phyloP scores from a whole-genome alignment of 306 rosid genomes.

The Quercus engelmannii region DNA sequence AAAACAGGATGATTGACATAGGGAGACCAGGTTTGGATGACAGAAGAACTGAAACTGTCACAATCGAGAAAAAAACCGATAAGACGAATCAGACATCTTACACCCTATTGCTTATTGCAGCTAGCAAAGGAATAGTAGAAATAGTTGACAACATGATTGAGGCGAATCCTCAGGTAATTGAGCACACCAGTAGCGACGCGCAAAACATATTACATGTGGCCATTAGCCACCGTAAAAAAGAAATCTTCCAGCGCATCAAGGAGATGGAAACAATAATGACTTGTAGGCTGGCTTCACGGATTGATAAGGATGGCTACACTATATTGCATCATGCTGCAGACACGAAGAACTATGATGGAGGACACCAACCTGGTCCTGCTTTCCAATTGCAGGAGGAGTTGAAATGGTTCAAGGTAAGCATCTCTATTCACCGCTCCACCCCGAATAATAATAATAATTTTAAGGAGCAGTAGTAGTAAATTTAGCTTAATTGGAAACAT shows the following conservation, averaged over 20 bases:
- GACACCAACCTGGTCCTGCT: not conserved
- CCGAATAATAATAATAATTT: too few species aligned
- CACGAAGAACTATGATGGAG: not conserved
- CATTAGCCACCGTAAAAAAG: slow-evolving; percentile 15
- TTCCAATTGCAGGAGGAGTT: not conserved
- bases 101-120: slow-evolving; percentile 47
- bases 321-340: slow-evolving; percentile 10
- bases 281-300: not conserved
- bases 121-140: slow-evolving; percentile 36
- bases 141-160: slow-evolving; percentile 33
- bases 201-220: slow-evolving; percentile 19
- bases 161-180: slow-evolving; percentile 11
- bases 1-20: not conserved
- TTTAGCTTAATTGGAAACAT: too few species aligned
- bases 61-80: too few species aligned
- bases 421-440: not conserved
- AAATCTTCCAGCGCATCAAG: slow-evolving; percentile 1
- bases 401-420: not conserved
- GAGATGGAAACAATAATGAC: not conserved
- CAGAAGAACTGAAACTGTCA: too few species aligned
- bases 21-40: not conserved
- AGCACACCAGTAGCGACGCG: not conserved
- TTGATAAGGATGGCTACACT: not conserved
- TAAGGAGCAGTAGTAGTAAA: too few species aligned
- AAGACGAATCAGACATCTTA: too few species aligned